Percentiles rank a stretch among this genome's conserved stretches.
Evolutionary conservation across 2,329 filamentous ascomycete species (phyloP).

Genomic region (Hysterium pulicare): DNA sequence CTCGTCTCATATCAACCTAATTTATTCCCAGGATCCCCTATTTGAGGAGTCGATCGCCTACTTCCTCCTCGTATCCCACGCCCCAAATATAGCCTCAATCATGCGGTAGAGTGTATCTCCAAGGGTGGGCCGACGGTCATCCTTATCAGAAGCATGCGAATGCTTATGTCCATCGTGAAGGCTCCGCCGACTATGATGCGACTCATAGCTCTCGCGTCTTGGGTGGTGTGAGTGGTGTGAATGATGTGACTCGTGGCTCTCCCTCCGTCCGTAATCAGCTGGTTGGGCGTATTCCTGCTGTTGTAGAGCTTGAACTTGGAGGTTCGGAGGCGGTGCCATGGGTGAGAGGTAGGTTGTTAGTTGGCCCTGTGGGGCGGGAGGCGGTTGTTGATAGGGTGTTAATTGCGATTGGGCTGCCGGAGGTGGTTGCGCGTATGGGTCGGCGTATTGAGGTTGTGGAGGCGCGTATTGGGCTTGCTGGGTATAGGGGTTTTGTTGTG

Average conservation of each 20-base stretch:
- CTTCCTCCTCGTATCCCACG: neutral
- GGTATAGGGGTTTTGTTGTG: too few relatives aligned
- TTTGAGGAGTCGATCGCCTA: too few relatives aligned
- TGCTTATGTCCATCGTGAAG: neutral
- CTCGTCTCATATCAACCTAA: neutral
- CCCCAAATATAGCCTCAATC: conserved; percentile 6
- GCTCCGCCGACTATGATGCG: neutral
- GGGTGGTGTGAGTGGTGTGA: conserved; percentile 1
- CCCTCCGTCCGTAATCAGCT: neutral
- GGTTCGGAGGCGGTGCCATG: neutral
- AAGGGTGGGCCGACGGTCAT: neutral
- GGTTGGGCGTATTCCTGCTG: neutral
- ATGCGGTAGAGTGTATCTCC: conserved; percentile 7
- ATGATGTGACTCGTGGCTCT: conserved; percentile 3
- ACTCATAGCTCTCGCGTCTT: neutral
- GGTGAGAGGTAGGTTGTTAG: too few relatives aligned
- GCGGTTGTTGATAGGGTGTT: neutral
- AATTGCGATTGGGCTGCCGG: neutral
- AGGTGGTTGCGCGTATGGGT: neutral
- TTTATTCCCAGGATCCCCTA: too few relatives aligned
- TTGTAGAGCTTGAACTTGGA: neutral
- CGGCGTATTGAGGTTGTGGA: neutral
- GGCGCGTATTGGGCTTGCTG: neutral
- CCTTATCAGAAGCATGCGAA: neutral
- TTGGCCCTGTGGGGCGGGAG: too few relatives aligned